Conservation (phyloP, 2,329 filamentous ascomycete genomes). For the Aspergillus neoniger region DNA sequence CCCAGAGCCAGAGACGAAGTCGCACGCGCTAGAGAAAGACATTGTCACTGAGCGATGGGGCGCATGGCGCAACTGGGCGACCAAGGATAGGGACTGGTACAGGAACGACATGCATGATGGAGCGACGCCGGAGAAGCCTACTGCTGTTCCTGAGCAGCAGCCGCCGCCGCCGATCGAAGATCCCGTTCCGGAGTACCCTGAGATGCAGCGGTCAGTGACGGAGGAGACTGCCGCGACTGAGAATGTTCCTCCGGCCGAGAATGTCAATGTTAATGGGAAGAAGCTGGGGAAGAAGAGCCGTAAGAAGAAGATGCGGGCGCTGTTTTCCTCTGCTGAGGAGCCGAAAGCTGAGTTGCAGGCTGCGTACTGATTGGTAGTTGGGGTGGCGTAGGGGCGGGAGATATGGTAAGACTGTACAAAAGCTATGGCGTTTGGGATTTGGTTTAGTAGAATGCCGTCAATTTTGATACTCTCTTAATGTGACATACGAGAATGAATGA, state of each 20-base stretch:
- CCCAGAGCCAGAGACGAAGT: not conserved
- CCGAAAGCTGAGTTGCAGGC: not conserved
- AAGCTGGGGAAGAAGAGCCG: conserved; percentile 7
- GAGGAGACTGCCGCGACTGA: not conserved
- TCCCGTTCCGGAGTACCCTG: not conserved
- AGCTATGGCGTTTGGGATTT: not conserved
- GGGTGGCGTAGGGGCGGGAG: not conserved
- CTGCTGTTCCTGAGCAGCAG: not conserved
- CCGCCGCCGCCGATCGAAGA: not conserved
- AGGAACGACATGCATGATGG: not conserved
- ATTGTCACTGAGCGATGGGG: not conserved
- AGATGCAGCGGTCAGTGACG: not conserved
- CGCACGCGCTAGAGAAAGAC: not conserved
- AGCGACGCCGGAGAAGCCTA: not conserved
- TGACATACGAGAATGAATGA: not conserved
- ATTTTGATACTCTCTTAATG: not conserved
- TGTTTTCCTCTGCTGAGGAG: conserved; percentile 7
- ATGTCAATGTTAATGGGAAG: not conserved
- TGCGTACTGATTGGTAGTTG: not conserved
- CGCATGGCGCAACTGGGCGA: not conserved
- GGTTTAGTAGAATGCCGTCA: not conserved
- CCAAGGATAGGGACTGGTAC: not conserved
- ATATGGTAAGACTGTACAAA: not conserved
- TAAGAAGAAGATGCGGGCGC: conserved; percentile 6
- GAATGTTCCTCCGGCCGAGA: not conserved